Evolutionary conservation across 805 yeast species (phyloP).

Genomic region (Candida pseudofarinosa): DNA sequence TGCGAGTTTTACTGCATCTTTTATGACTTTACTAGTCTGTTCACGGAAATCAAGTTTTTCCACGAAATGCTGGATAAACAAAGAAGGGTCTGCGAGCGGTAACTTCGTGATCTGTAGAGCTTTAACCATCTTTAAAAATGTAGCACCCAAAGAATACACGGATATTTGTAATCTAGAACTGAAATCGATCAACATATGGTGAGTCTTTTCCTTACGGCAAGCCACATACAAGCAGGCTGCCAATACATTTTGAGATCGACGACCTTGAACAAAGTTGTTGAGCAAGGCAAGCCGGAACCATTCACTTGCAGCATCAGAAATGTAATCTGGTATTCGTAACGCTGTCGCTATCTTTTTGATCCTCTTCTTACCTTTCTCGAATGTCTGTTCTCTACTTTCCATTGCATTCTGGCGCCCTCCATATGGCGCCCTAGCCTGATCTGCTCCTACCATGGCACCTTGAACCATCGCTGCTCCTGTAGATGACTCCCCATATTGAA

Average conservation of each 20-base stretch:
- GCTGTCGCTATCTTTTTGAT: constrained; percentile 78
- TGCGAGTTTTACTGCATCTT: constrained; percentile 83
- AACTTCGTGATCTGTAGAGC: constrained; percentile 68
- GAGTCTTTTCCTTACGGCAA: constrained; percentile 86
- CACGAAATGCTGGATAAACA: constrained; percentile 91
- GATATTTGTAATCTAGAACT: constrained; percentile 85
- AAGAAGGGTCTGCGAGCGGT: constrained; percentile 91
- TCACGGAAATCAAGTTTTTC: constrained; percentile 80
- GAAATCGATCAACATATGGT: constrained; percentile 94
- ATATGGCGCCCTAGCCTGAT: constrained; percentile 70
- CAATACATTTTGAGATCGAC: constrained; percentile 90
- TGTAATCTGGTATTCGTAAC: constrained; percentile 74
- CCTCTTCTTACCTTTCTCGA: constrained; percentile 76
- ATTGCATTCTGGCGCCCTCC: constrained; percentile 67
- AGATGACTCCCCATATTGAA: constrained; percentile 87
- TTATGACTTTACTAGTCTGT: constrained; percentile 66
- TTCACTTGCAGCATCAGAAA: constrained; percentile 80
- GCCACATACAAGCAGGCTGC: constrained; percentile 95
- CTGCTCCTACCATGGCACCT: constrained; percentile 89
- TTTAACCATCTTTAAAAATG: constrained; percentile 90
- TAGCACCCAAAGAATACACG: constrained; percentile 93
- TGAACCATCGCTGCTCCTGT: constrained; percentile 95
- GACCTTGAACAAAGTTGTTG: constrained; percentile 92
- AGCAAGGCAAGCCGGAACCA: constrained; percentile 88
- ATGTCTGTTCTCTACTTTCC: constrained; percentile 86